These are phyloP conservation scores for Akanthomyces uredinophilus DNA, from an alignment of 2,329 filamentous ascomycete species.

Conservation along the genomic window DNA sequence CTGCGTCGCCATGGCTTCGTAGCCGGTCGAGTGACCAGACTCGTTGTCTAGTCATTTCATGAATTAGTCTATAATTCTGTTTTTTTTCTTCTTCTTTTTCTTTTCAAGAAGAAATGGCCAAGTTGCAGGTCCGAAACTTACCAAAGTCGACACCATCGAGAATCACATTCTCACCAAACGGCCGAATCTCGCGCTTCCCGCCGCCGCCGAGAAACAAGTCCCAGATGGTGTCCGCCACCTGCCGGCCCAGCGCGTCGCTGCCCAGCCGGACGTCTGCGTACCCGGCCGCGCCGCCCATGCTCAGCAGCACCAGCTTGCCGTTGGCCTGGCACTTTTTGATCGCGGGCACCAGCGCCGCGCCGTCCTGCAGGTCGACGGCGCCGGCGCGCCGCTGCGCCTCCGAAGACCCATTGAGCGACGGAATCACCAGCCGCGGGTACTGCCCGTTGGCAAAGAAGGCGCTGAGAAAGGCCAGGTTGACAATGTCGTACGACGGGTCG, in stretches of 20 bases:
- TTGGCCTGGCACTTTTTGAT: slow-evolving; percentile 55
- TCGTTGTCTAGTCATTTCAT: slow-evolving; percentile 37
- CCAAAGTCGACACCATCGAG: slow-evolving; percentile 68
- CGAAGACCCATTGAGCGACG: background rate
- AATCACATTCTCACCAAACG: slow-evolving; percentile 58
- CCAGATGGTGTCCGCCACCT: slow-evolving; percentile 60
- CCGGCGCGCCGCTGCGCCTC: slow-evolving; percentile 17
- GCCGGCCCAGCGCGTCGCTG: slow-evolving; percentile 38
- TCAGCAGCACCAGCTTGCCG: slow-evolving; percentile 65
- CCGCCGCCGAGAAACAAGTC: slow-evolving; percentile 53
- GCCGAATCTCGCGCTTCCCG: slow-evolving; percentile 48
- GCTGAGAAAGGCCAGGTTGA: slow-evolving; percentile 21
- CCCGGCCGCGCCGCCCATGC: slow-evolving; percentile 63
- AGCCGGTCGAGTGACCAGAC: slow-evolving; percentile 54
- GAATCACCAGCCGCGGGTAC: slow-evolving; percentile 10
- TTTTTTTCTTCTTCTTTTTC: too few species aligned
- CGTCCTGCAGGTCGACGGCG: slow-evolving; percentile 20
- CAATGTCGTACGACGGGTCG: slow-evolving; percentile 19
- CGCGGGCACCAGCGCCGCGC: slow-evolving; percentile 17
- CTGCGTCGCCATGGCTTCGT: slow-evolving; percentile 55
- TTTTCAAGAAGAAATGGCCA: too few species aligned
- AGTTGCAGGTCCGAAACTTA: background rate
- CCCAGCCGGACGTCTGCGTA: slow-evolving; percentile 58
- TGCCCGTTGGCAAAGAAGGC: slow-evolving; percentile 16
- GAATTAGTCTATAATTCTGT: background rate